Base-by-base conservation (phyloP, 768 basidiomycete species). In the Rhizopogon sp. region DNA sequence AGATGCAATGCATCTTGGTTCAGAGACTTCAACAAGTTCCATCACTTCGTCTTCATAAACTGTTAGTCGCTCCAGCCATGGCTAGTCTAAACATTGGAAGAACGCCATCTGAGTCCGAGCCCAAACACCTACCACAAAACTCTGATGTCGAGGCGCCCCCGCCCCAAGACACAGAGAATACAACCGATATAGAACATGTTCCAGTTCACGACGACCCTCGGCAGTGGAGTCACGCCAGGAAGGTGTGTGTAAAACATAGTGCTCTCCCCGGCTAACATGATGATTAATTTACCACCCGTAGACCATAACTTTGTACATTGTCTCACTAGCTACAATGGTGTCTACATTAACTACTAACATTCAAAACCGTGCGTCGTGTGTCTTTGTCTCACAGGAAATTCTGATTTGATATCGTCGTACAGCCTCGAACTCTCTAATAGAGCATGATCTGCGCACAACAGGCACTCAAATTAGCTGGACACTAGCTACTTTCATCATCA, bases 401-500 rank as follows among this genome's bases (percentile, higher is more conserved):
- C 54, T 40, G 51, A 35, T 2, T 33, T 43, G 42, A 28, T 22
- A 13, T 9, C 37, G 17, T 46, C 28, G 37, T 29, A 46, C 55
- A 90, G 88, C 88, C 42, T 80, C 84, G 9, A 84, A 88, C 35
- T 66, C 77, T 28, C 66, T 81, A 53, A 84, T 90, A 70, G 75
- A 84, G 58, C 59, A 59, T 2, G 75, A 87, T 17, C 73, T 92
- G 39, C 77, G 79, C 43, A 84, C 89, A 1, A 80, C 80, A 0
- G 72, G 75, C 47, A 67, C 75, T 10, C 77, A 88, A 58, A 83
- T 93, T 55, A 85, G 87, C 57, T 74, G 83, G 67, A 80, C 80
- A 56, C 71, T 91, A 13, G 84, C 88, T 0, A 57, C 85, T n/a
- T 92, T 88, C 66, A 87, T 90, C 55, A 69, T 85, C 2, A 61